Conservation (phyloP, 495 filamentous ascomycete species). For the Penicillium longicatenatum region DNA sequence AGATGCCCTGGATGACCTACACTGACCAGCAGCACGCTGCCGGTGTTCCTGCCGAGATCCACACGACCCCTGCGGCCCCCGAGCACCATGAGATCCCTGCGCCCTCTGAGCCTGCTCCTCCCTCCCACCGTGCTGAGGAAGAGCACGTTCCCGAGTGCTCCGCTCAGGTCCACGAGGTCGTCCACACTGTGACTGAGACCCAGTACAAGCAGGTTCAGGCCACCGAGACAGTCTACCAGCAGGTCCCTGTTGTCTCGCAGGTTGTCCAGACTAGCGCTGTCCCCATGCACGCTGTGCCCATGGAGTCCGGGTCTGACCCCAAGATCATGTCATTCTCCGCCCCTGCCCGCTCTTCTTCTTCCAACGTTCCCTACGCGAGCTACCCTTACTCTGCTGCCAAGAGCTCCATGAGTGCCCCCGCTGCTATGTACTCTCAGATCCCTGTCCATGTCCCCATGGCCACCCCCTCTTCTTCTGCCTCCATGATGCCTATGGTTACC, state of each 20-base stretch:
- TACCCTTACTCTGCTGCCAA: conserved; percentile 19
- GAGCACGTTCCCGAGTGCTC: conserved; percentile 1
- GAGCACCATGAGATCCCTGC: background rate
- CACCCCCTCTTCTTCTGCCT: conserved; percentile 15
- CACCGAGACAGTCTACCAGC: conserved; percentile 13
- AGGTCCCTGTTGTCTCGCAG: conserved; percentile 3
- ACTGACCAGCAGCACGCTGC: conserved; percentile 1
- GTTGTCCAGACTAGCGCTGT: conserved; percentile 11
- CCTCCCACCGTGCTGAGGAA: background rate
- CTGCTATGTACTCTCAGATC: conserved; percentile 28
- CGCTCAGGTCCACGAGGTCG: conserved; percentile 26
- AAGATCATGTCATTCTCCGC: conserved; percentile 14
- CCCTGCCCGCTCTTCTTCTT: conserved; percentile 7
- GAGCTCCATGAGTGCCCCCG: conserved; percentile 12
- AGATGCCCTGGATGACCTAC: conserved; percentile 11
- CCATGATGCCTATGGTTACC: conserved; percentile 13
- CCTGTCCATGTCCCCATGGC: conserved; percentile 36
- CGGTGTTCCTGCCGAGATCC: background rate
- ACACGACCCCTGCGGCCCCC: background rate
- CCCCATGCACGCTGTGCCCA: conserved; percentile 3
- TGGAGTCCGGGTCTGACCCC: background rate
- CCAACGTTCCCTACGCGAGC: conserved; percentile 6
- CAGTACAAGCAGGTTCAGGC: conserved; percentile 23
- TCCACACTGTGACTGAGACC: conserved; percentile 36
- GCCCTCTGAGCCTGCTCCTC: conserved; percentile 5